Evolutionary conservation across 352 stramenopile genomes (phyloP).

Genomic region (Blastocystis sp.): DNA sequence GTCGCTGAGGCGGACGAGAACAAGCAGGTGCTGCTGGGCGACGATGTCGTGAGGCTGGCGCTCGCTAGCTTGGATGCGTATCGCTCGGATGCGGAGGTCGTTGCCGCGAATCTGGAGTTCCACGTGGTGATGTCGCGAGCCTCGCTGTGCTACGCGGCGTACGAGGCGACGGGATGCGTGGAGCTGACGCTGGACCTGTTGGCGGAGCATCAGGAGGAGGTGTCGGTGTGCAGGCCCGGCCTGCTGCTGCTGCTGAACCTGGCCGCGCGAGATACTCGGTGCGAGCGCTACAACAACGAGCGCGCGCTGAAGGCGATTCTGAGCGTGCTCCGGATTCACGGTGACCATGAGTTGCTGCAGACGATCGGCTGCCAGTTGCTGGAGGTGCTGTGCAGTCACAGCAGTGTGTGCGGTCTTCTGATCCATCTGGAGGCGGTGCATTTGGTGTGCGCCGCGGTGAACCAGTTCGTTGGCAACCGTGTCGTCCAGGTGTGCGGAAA

Average conservation of each 20-base stretch:
- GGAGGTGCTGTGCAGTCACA: neutral
- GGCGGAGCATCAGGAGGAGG: neutral
- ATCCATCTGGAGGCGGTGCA: conserved; percentile 19
- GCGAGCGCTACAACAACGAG: neutral
- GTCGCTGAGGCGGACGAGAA: neutral
- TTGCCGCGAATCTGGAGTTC: conserved; percentile 22
- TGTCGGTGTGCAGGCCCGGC: neutral
- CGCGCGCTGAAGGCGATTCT: conserved; percentile 1
- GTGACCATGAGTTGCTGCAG: neutral
- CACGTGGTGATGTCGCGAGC: conserved; percentile 37
- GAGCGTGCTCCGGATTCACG: neutral
- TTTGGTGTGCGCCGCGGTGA: conserved; percentile 9
- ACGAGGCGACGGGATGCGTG: neutral
- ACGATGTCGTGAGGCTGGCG: neutral
- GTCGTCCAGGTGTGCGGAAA: conserved; percentile 11
- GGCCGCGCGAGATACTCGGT: neutral
- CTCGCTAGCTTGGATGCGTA: neutral
- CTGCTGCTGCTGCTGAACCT: conserved; percentile 41
- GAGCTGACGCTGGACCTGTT: conserved; percentile 10
- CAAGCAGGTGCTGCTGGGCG: conserved; percentile 11
- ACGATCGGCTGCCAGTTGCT: neutral
- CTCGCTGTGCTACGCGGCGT: neutral
- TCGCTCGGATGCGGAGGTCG: neutral
- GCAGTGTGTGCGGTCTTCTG: neutral
- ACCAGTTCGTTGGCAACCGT: neutral